These are phyloP conservation scores for Pinus tabuliformis DNA, from an alignment of 75 land plant species.

Conservation along the genomic window DNA sequence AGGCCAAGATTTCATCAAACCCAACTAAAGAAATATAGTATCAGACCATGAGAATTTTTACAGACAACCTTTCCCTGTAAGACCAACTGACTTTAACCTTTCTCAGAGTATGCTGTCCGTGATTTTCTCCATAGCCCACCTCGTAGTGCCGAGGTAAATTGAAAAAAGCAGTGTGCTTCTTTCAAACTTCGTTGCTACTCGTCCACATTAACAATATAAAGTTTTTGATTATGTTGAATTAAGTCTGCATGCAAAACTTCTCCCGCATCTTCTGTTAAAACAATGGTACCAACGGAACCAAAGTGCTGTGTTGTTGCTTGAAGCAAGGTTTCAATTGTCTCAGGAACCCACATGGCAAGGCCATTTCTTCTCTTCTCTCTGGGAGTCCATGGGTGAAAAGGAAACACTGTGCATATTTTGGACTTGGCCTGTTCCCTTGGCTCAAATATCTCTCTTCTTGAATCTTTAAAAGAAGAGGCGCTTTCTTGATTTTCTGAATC, in stretches of 20 bases:
- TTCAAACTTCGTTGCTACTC: too few species aligned
- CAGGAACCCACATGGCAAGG: slow-evolving; percentile 12
- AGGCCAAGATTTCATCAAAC: too few species aligned
- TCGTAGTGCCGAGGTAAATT: too few species aligned
- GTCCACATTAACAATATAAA: slow-evolving; percentile 31
- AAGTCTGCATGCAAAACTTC: slow-evolving; percentile 36
- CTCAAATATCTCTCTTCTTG: background rate
- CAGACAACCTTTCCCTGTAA: too few species aligned
- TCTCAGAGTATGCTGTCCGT: too few species aligned
- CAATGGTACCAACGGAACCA: background rate
- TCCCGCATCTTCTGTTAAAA: slow-evolving; percentile 45
- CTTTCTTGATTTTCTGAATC: background rate
- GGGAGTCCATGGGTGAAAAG: slow-evolving; percentile 17
- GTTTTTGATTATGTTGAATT: slow-evolving; percentile 52
- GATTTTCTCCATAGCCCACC: too few species aligned
- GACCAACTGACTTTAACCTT: too few species aligned
- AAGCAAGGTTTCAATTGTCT: slow-evolving; percentile 10
- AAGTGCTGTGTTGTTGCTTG: slow-evolving; percentile 5
- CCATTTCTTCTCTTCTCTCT: slow-evolving; percentile 6
- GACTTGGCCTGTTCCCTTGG: background rate
- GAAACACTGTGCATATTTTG: slow-evolving; percentile 7
- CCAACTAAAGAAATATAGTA: too few species aligned
- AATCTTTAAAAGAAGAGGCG: background rate
- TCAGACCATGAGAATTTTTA: too few species aligned
- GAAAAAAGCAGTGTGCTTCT: too few species aligned